Evolutionary conservation across 2,329 filamentous ascomycete species (phyloP), one percentile per base, ranked within the genome.

Genomic region (Exserohilum turcica): DNA sequence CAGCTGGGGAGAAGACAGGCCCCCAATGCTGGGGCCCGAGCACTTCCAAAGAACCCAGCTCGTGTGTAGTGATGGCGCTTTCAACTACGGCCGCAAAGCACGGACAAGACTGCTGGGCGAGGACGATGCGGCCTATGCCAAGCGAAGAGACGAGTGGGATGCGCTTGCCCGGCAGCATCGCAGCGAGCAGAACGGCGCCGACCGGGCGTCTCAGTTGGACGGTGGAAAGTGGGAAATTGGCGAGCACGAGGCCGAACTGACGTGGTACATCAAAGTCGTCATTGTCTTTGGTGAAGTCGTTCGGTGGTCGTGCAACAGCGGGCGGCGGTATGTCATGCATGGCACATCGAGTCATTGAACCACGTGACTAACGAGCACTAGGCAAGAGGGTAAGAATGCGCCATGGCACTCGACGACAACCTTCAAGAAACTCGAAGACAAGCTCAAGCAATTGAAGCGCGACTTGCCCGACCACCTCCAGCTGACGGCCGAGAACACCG

Each of bases 31-130:
- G 37, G 79, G 80, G 32, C 75, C 83, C 1, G 78, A 84, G 3
- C 84, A 87, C 51, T 72, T 90, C 6, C 78, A 56, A 15, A 47
- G 80, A 29, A 85, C 89, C 16, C 86, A 88, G 66, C 76, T 91
- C 4, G 87, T 87, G 1, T 88, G 86, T 59, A 85, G 85, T 31
- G 86, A 90, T 46, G 77, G 83, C 44, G 82, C 83, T 0, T 90
- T 90, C 60, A 78, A 85, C 40, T 81, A 87, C 48, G 84, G 82
- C 0, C 78, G 83, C 52, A 82, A 85, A 36, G 83, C 85, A 1
- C 78, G 78, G 10, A 84, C 70, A 1, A 56, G 54, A 19, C 52
- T 61, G 19, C 47, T 69, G 28, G 57, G 60, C 1, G 66, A 66
- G 42, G 46, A 54, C 18, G 57, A 65, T 18, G 48, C 38, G 10